Conservation (phyloP, 768 basidiomycete species). For the Cystofilobasidium macerans region DNA sequence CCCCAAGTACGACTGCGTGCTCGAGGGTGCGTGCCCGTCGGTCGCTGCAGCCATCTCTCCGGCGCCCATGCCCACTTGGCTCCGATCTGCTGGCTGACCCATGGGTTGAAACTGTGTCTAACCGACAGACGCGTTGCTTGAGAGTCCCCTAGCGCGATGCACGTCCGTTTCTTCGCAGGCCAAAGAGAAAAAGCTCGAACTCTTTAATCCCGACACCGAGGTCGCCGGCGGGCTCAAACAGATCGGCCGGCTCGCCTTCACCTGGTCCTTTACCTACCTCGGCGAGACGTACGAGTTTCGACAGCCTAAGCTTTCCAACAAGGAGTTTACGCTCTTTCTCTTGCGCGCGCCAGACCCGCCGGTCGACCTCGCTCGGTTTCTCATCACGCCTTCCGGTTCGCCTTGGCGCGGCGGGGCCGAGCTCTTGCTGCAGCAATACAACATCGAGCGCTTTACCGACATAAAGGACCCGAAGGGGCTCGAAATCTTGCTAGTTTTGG, state of each 20-base stretch:
- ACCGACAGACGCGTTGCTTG: neutral
- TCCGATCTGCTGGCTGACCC: neutral
- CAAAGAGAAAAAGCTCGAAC: neutral
- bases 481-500: slow-evolving; percentile 10
- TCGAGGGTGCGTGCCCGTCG: slow-evolving; percentile 2
- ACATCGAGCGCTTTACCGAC: slow-evolving; percentile 11
- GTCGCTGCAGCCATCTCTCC: no score
- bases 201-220: neutral
- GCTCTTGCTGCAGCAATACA: slow-evolving; percentile 13
- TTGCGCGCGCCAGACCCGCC: slow-evolving; percentile 9
- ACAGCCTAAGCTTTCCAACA: slow-evolving; percentile 6
- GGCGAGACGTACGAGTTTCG: slow-evolving; percentile 16
- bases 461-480: slow-evolving; percentile 22
- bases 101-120: no score
- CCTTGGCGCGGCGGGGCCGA: neutral
- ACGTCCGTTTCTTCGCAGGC: neutral
- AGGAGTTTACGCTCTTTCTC: slow-evolving; percentile 15
- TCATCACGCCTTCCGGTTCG: neutral
- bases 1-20: neutral
- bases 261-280: neutral
- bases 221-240: neutral
- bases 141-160: neutral
- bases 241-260: neutral
- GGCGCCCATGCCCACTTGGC: neutral
- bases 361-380: slow-evolving; percentile 14